Percentiles rank a stretch among this genome's conserved stretches.
These are phyloP conservation scores for Helotiales sp. DNA, from an alignment of 2,329 filamentous ascomycete species.

Conservation along the genomic window DNA sequence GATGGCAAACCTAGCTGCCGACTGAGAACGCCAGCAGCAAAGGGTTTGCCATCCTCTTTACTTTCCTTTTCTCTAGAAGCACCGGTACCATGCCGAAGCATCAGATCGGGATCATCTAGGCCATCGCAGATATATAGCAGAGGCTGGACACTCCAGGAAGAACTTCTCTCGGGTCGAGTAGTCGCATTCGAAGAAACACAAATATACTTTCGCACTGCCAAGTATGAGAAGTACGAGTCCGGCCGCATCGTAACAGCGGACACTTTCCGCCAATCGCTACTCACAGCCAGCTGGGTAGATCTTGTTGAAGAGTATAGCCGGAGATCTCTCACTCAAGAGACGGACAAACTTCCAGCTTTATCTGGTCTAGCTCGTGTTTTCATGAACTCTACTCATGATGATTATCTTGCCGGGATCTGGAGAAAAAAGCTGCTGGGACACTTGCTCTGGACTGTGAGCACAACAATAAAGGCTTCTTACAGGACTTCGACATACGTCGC, in stretches of 20 bases:
- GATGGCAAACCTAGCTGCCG: not conserved
- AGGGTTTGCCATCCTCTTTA: not conserved
- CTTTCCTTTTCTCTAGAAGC: not conserved
- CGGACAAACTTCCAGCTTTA: not conserved
- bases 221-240: not conserved
- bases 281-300: not conserved
- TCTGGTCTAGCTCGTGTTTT: not conserved
- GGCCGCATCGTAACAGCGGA: not conserved
- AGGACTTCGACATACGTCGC: not conserved
- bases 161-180: slow-evolving; percentile 19
- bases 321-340: not conserved
- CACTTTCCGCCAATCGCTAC: not conserved
- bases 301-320: not conserved
- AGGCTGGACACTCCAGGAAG: slow-evolving; percentile 31
- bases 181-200: slow-evolving; percentile 36
- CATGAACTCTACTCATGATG: not conserved
- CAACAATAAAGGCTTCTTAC: not conserved
- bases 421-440: not conserved
- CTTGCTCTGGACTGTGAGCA: not conserved
- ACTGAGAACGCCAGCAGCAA: not conserved
- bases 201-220: too few relatives aligned
- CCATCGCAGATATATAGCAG: slow-evolving; percentile 14
- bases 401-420: not conserved
- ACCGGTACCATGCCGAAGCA: not conserved
- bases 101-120: too few relatives aligned